Evolutionary conservation across 2,329 filamentous ascomycete genomes (phyloP), one percentile per base, ranked within the genome.

Genomic region (Apiospora pterosperma): DNA sequence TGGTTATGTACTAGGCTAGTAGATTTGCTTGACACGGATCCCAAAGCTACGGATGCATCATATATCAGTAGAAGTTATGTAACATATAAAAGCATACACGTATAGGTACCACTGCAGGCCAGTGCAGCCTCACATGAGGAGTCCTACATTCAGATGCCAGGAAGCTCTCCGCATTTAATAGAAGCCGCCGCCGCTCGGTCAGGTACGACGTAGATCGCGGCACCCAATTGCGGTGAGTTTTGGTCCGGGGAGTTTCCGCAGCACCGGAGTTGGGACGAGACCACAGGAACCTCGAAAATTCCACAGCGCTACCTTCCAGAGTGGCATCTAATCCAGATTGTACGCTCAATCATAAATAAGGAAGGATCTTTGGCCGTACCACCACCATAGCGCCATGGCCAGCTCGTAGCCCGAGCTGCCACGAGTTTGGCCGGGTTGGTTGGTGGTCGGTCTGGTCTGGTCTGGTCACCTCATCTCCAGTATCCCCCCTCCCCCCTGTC

Each of bases 381-480:
- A 55, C 48, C 16, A 34, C 25, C 34, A 55, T 55, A 55, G 48
- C 36, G 58, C 58, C 34, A 60, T 38, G 58, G 36, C 34, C 58
- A 38, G n/a, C 36, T 38, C 58, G 58, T 23, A 36, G 34, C 58
- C 34, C 58, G 34, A 60, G 58, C 36, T 28, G 58, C 58, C 58
- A 60, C 58, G 58, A 60, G 58, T 60, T 39, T 60, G 58, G 48
- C 48, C 48, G 16, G 58, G 58, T 55, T 55, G 28, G 34, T n/a
- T n/a, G n/a, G n/a, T n/a, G n/a, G n/a, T n/a, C n/a, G n/a, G n/a
- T n/a, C n/a, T n/a, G n/a, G n/a, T n/a, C n/a, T 60, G 34, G 58
- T 39, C n/a, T 60, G 34, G 58, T 60, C 58, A 39, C 36, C 58
- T 60, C 58, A 60, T 60, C 58, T 60, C 58, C 58, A 39, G 58